Evolutionary conservation across 2,329 filamentous ascomycete species (phyloP).

Genomic region (Mycogone perniciosa): DNA sequence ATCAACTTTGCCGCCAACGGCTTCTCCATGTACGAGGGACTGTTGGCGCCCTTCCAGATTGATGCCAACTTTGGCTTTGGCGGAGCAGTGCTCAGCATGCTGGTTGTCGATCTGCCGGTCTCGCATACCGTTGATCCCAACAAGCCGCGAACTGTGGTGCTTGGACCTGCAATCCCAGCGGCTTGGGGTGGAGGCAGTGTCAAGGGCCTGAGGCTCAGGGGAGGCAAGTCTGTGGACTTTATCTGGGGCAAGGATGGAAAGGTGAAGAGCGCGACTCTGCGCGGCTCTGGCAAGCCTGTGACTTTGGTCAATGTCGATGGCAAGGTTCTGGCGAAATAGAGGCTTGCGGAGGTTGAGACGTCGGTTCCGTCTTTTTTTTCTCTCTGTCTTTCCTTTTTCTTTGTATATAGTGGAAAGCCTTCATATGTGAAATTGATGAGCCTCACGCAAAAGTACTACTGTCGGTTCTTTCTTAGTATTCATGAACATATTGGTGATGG

Average conservation of each 20-base stretch:
- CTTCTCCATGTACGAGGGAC: conserved; percentile 44
- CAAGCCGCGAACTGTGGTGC: conserved; percentile 30
- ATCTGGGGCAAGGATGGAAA: conserved; percentile 31
- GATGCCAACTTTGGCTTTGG: conserved; percentile 51
- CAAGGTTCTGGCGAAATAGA: conserved; percentile 1
- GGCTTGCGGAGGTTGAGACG: no score
- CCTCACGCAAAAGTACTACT: no score
- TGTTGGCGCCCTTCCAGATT: conserved; percentile 47
- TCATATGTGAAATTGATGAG: no score
- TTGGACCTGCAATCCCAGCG: conserved; percentile 42
- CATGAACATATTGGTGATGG: no score
- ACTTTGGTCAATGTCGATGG: conserved; percentile 11
- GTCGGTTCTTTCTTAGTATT: no score
- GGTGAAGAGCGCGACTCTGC: conserved; percentile 9
- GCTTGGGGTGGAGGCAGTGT: conserved; percentile 40
- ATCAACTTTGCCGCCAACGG: conserved; percentile 45
- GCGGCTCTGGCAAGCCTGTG: conserved; percentile 1
- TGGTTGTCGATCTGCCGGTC: conserved; percentile 43
- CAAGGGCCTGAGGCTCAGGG: conserved; percentile 36
- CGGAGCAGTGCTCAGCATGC: conserved; percentile 44
- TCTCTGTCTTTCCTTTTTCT: no score
- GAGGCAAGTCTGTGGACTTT: conserved; percentile 38
- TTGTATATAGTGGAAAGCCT: no score
- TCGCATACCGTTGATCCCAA: conserved; percentile 11
- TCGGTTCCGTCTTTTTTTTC: no score